Conservation (phyloP, 2,329 filamentous ascomycete species). For the Parascedosporium putredinis region DNA sequence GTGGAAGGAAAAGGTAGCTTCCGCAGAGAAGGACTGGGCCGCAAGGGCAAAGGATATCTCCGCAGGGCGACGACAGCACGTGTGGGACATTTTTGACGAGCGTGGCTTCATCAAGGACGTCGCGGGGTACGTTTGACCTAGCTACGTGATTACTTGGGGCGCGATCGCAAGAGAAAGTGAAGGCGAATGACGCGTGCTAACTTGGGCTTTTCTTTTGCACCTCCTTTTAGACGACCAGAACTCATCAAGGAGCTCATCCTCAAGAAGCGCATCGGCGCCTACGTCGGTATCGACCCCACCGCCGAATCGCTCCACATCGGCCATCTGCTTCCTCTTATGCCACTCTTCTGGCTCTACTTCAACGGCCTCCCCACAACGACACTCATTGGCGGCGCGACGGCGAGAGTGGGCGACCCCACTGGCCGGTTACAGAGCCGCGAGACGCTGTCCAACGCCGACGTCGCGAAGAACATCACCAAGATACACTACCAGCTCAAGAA, state of each 20-base stretch:
- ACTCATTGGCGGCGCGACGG: slow-evolving; percentile 64
- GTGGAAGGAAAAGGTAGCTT: slow-evolving; percentile 31
- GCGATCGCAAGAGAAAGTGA: too few relatives aligned
- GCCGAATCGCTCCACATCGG: slow-evolving; percentile 71
- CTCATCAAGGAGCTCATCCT: slow-evolving; percentile 55
- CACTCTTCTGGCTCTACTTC: slow-evolving; percentile 74
- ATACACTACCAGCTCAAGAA: slow-evolving; percentile 61
- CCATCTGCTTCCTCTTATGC: slow-evolving; percentile 72
- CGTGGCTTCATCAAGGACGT: slow-evolving; percentile 65
- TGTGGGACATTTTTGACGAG: slow-evolving; percentile 58
- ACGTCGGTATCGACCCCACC: slow-evolving; percentile 76
- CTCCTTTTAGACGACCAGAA: slow-evolving; percentile 27
- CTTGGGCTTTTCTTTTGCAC: too few relatives aligned
- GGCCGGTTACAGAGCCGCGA: slow-evolving; percentile 54
- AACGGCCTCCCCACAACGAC: slow-evolving; percentile 60
- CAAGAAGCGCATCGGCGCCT: slow-evolving; percentile 57
- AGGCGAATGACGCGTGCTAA: too few relatives aligned
- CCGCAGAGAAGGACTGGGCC: slow-evolving; percentile 37
- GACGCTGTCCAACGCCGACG: slow-evolving; percentile 37
- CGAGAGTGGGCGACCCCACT: slow-evolving; percentile 69
- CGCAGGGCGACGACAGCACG: slow-evolving; percentile 37
- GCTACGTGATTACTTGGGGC: too few relatives aligned
- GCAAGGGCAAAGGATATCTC: slow-evolving; percentile 34
- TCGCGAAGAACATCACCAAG: slow-evolving; percentile 54
- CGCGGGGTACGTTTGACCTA: slow-evolving; percentile 57